phyloP scores from a whole-genome alignment of 2,329 filamentous ascomycete species.

The Aspergillus sp. region DNA sequence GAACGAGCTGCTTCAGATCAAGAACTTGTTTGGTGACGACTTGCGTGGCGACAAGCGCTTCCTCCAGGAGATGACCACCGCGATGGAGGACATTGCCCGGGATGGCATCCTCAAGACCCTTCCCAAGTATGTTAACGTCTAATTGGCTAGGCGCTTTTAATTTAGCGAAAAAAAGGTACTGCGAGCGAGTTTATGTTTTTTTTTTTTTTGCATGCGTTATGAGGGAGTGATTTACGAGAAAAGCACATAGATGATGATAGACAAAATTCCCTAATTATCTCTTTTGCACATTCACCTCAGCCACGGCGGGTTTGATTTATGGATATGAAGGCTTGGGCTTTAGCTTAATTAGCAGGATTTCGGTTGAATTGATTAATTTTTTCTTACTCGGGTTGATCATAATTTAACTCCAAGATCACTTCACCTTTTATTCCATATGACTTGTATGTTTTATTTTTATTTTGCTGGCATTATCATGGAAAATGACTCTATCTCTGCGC shows the following conservation, averaged over 20 bases:
- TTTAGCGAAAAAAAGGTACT: constrained; percentile 8
- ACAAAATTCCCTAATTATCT: constrained; percentile 1
- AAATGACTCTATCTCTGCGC: no score
- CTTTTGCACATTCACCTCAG: neutral
- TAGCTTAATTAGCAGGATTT: no score
- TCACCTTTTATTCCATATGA: no score
- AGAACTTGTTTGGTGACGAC: constrained; percentile 49
- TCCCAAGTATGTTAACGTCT: constrained; percentile 43
- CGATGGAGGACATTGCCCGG: constrained; percentile 43
- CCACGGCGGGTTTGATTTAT: neutral
- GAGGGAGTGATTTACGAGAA: constrained; percentile 5
- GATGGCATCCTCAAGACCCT: constrained; percentile 49
- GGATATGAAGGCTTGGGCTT: no score
- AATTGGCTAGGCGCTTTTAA: constrained; percentile 6
- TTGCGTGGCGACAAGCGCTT: constrained; percentile 47
- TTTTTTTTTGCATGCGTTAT: constrained; percentile 8
- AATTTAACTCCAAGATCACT: no score
- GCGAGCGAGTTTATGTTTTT: constrained; percentile 12
- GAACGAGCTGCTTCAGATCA: constrained; percentile 40
- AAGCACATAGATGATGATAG: constrained; percentile 14
- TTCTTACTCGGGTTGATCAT: no score
- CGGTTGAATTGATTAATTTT: no score
- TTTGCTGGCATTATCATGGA: no score
- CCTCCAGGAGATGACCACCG: constrained; percentile 42
- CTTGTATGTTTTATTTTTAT: no score